These are phyloP conservation scores for Protomyces inouyei DNA, from an alignment of 1,139 yeast species.

Conservation along the genomic window DNA sequence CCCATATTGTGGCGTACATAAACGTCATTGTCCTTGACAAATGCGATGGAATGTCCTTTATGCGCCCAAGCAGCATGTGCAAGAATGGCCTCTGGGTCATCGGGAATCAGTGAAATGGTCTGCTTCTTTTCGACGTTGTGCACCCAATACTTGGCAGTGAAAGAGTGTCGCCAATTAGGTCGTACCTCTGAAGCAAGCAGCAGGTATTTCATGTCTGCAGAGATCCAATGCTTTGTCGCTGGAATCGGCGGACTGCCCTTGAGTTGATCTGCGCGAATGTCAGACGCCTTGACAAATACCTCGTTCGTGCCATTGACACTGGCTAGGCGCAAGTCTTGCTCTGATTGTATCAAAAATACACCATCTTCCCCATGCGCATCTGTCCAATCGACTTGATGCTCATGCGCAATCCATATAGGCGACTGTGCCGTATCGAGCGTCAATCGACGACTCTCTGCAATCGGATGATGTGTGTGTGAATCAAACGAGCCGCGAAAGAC, in stretches of 20 bases:
- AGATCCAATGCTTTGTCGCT: slow-evolving; percentile 14
- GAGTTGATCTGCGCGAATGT: slow-evolving; percentile 8
- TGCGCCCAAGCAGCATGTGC: slow-evolving; percentile 67
- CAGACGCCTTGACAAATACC: slow-evolving; percentile 4
- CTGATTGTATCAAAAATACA: slow-evolving; percentile 6
- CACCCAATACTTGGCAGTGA: slow-evolving; percentile 62
- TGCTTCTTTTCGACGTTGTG: slow-evolving; percentile 44
- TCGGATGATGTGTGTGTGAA: slow-evolving; percentile 14
- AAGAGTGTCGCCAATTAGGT: slow-evolving; percentile 72
- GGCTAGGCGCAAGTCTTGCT: slow-evolving; percentile 1
- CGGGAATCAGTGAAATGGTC: slow-evolving; percentile 33
- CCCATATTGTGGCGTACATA: slow-evolving; percentile 46
- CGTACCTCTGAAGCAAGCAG: slow-evolving; percentile 45
- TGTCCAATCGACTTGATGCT: slow-evolving; percentile 16
- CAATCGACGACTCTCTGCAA: slow-evolving; percentile 10
- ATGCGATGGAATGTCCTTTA: slow-evolving; percentile 58
- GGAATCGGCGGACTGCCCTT: slow-evolving; percentile 1
- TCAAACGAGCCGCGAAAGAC: slow-evolving; percentile 3
- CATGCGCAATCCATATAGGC: not conserved
- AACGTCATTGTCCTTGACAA: slow-evolving; percentile 60
- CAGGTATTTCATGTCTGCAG: slow-evolving; percentile 28
- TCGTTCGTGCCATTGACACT: slow-evolving; percentile 14
- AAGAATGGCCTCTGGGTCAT: slow-evolving; percentile 2
- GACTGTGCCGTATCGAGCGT: slow-evolving; percentile 7
- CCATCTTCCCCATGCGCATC: slow-evolving; percentile 24